phyloP scores from a whole-genome alignment of 1,284 basidiomycete genomes.

The Austroboletus rostrupii region DNA sequence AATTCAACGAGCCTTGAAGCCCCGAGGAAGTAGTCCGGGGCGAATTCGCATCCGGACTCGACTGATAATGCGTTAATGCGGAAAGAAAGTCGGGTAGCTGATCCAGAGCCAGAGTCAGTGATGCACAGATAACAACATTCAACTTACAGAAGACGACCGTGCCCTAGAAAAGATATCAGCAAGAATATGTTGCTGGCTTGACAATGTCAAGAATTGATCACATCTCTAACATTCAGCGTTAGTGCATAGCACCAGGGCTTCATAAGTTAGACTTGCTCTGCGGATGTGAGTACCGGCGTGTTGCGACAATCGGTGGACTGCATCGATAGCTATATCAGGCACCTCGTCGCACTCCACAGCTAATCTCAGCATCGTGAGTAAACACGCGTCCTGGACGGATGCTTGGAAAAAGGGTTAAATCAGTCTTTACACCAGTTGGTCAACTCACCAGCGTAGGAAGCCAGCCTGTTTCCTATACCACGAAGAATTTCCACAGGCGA shows the following conservation, averaged over 20 bases:
- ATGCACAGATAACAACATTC: not conserved
- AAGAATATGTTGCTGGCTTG: conserved; percentile 41
- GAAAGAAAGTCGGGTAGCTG: conserved; percentile 69
- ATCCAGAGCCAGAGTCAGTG: conserved; percentile 7
- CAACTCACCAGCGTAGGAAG: conserved; percentile 45
- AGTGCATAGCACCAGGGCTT: not conserved
- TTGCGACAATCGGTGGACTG: conserved; percentile 42
- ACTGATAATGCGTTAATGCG: conserved; percentile 40
- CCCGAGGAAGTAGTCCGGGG: conserved; percentile 14
- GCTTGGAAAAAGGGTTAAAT: conserved; percentile 36
- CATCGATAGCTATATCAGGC: conserved; percentile 40
- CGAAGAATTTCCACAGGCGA: conserved; percentile 48
- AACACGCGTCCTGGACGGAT: conserved; percentile 63
- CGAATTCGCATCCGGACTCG: conserved; percentile 12
- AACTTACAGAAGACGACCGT: conserved; percentile 49
- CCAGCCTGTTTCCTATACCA: conserved; percentile 47
- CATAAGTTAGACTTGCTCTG: conserved; percentile 37
- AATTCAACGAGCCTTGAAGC: conserved; percentile 22
- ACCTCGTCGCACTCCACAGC: conserved; percentile 54
- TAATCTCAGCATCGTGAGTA: conserved; percentile 65
- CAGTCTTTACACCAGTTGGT: not conserved
- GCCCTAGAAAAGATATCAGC: conserved; percentile 42
- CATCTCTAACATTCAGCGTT: conserved; percentile 48
- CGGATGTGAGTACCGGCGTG: conserved; percentile 50
- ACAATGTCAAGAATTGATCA: conserved; percentile 55